phyloP scores from a whole-genome alignment of 805 yeast genomes.

The Wickerhamiella kazuoi region DNA sequence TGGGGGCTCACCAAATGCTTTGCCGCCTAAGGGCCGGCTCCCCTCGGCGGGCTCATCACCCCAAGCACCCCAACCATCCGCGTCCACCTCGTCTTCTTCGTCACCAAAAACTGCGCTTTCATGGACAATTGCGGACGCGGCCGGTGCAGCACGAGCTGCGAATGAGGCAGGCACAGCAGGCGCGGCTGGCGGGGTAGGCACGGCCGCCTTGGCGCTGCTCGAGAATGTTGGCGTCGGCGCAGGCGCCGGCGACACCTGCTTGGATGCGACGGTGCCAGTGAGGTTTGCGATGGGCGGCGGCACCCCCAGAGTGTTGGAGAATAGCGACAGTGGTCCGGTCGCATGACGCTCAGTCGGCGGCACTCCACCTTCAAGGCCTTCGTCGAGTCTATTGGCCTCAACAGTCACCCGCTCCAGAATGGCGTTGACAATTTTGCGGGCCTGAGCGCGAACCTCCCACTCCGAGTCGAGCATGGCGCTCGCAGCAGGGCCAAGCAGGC shows the following conservation, averaged over 20 bases:
- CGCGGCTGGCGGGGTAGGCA: no score
- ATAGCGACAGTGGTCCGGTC: not conserved
- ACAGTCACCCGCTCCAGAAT: conserved; percentile 38
- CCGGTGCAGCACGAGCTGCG: conserved; percentile 2
- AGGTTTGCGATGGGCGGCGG: not conserved
- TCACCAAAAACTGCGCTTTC: conserved; percentile 1
- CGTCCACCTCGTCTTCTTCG: not conserved
- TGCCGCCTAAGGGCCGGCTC: no score
- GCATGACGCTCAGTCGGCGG: conserved; percentile 8
- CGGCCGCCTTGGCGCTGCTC: no score
- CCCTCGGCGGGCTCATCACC: no score
- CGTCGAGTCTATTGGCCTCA: conserved; percentile 25
- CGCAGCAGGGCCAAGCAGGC: conserved; percentile 68
- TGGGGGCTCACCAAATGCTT: no score
- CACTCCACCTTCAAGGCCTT: conserved; percentile 7
- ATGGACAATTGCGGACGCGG: conserved; percentile 6
- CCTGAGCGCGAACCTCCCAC: conserved; percentile 50
- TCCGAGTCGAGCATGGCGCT: conserved; percentile 67
- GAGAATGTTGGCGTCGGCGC: not conserved
- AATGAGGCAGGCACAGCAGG: no score
- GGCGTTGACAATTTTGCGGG: conserved; percentile 45
- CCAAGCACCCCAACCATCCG: not conserved
- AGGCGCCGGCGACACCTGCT: not conserved
- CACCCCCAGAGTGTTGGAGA: not conserved
- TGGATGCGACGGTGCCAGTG: not conserved